Percentiles rank a stretch among this genome's conserved stretches.
These are phyloP conservation scores for Hypoxylon sp. DNA, from an alignment of 2,329 filamentous ascomycete species.

Conservation along the genomic window DNA sequence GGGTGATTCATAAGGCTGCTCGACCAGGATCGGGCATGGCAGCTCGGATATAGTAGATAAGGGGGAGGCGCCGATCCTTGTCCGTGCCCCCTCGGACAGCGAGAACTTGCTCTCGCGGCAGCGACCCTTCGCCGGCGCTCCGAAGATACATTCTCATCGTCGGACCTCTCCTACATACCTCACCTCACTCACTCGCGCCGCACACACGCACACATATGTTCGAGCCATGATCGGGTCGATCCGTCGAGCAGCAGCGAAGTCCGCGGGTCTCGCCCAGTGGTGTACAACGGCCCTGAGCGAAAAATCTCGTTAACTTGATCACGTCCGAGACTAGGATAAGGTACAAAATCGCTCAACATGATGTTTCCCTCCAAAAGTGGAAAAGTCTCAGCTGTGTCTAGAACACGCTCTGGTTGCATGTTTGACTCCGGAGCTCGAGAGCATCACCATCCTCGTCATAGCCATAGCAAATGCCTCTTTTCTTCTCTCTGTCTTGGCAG, in stretches of 20 bases:
- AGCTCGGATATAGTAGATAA: constrained; percentile 2
- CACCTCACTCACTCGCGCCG: too few relatives aligned
- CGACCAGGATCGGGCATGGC: constrained; percentile 6
- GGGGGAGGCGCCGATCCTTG: background rate
- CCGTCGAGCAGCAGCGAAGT: background rate
- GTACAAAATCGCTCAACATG: background rate
- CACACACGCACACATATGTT: too few relatives aligned
- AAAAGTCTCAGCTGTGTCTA: background rate
- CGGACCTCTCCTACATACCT: too few relatives aligned
- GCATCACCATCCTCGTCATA: background rate
- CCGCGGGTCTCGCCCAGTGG: background rate
- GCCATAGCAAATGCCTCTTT: too few relatives aligned
- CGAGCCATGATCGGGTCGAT: background rate
- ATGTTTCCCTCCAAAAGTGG: background rate
- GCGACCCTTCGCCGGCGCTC: too few relatives aligned
- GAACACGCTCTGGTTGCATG: background rate
- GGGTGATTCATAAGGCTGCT: constrained; percentile 1
- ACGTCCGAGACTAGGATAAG: background rate
- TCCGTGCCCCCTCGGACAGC: constrained; percentile 7
- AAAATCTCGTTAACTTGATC: background rate
- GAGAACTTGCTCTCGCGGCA: too few relatives aligned
- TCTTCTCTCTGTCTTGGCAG: background rate
- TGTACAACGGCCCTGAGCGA: too few relatives aligned
- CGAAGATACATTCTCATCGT: background rate
- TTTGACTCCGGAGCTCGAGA: background rate